Evolutionary conservation across 495 filamentous ascomycete genomes (phyloP).

Genomic region (Xylaria curta): DNA sequence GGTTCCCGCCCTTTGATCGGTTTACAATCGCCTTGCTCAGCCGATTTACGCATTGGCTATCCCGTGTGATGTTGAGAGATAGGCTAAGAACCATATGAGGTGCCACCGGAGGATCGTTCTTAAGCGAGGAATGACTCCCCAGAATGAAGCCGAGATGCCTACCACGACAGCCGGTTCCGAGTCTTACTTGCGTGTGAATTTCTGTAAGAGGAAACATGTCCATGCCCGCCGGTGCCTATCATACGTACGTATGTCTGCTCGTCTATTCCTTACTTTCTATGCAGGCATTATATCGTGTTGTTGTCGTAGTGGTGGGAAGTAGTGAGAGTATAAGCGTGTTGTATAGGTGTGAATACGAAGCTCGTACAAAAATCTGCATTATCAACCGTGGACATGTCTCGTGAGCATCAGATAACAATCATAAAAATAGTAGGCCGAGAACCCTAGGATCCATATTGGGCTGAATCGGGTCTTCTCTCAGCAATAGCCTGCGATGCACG

Average conservation of each 20-base stretch:
- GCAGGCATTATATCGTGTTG: constrained; percentile 4
- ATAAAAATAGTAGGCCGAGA: constrained; percentile 9
- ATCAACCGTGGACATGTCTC: constrained; percentile 11
- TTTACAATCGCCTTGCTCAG: not conserved
- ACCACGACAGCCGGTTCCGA: constrained; percentile 19
- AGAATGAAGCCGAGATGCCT: constrained; percentile 19
- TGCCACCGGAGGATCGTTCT: not conserved
- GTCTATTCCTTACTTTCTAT: constrained; percentile 4
- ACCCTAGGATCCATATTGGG: constrained; percentile 23
- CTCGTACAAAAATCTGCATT: constrained; percentile 10
- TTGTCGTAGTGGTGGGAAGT: constrained; percentile 5
- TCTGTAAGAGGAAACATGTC: constrained; percentile 19
- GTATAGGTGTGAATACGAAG: constrained; percentile 16
- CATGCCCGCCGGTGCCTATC: constrained; percentile 15
- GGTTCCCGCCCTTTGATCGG: not conserved
- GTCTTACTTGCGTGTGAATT: constrained; percentile 26
- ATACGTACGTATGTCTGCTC: constrained; percentile 4
- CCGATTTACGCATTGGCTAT: constrained; percentile 14
- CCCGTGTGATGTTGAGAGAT: not conserved
- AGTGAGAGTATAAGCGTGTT: not conserved
- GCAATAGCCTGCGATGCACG: not conserved
- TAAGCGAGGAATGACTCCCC: constrained; percentile 14
- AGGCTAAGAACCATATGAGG: constrained; percentile 1
- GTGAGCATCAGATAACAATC: not conserved
- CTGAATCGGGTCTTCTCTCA: constrained; percentile 1